Evolutionary conservation across 208 protist genomes (phyloP).

Genomic region (Acanthamoeba castellanii): DNA sequence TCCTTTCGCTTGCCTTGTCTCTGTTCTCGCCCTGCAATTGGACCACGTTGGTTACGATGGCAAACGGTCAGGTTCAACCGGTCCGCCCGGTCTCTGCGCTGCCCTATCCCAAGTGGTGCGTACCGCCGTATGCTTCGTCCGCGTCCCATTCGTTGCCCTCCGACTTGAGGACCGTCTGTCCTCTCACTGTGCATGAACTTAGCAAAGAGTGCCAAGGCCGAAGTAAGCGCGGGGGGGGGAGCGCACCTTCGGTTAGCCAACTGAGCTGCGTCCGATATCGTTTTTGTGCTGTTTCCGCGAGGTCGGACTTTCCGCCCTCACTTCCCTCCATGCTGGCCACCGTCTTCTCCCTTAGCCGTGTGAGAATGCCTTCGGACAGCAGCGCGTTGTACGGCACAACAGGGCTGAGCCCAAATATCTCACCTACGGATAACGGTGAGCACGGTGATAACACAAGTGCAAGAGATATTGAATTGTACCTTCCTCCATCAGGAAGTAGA

Average conservation of each 20-base stretch:
- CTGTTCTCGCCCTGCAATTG: neutral
- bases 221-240: neutral
- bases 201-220: neutral
- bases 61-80: too few relatives aligned
- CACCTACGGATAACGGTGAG: neutral
- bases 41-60: neutral
- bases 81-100: too few relatives aligned
- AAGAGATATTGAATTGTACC: neutral
- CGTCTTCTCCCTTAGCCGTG: conserved; percentile 13
- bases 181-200: neutral
- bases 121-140: neutral
- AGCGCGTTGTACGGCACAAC: conserved; percentile 61
- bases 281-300: neutral
- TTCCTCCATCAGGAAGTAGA: conserved; percentile 67
- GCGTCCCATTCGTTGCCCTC: neutral
- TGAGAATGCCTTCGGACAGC: conserved; percentile 10
- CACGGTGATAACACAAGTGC: neutral
- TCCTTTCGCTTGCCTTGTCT: conserved; percentile 29
- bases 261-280: conserved; percentile 11
- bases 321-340: neutral
- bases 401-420: conserved; percentile 41
- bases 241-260: conserved; percentile 39
- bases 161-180: conserved; percentile 11
- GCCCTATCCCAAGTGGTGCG: neutral
- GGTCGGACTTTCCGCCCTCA: neutral